These are phyloP conservation scores for Isatis tinctoria DNA, from an alignment of 345 rosid genomes.

Conservation along the genomic window DNA sequence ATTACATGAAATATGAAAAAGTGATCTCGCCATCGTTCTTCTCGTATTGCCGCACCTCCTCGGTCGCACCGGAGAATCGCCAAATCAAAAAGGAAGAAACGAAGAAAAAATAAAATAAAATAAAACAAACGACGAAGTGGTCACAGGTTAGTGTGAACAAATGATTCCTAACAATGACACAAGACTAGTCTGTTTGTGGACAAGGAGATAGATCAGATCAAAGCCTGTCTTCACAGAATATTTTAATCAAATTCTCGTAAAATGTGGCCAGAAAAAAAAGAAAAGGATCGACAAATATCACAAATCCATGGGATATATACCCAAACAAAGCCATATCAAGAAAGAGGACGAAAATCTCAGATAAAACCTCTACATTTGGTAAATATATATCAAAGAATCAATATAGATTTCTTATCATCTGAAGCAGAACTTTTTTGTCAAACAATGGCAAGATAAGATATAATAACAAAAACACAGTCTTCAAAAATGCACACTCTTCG, in stretches of 20 bases:
- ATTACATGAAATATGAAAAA: not conserved
- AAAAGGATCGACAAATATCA: not conserved
- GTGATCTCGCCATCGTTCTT: not conserved
- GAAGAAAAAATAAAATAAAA: too few species aligned
- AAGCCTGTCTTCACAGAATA: constrained; percentile 9
- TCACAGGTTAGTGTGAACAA: not conserved
- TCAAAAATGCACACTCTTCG: not conserved
- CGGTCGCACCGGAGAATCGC: not conserved
- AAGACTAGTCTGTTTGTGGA: constrained; percentile 3
- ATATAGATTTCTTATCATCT: not conserved
- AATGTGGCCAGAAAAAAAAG: not conserved
- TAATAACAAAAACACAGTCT: not conserved
- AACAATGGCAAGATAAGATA: not conserved
- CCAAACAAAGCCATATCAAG: not conserved
- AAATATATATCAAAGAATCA: not conserved
- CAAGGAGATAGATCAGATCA: constrained; percentile 7
- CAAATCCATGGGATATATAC: not conserved
- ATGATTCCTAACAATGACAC: not conserved
- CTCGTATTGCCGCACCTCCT: not conserved
- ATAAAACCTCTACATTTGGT: not conserved
- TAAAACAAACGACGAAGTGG: not conserved
- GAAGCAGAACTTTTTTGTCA: not conserved
- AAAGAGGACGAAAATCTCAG: not conserved
- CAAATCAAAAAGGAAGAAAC: not conserved
- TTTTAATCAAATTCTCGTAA: not conserved